A percentile compares a stretch with the other conserved stretches of the same genome.
Evolutionary conservation across 1,139 yeast species (phyloP).

Genomic region (Debaryomycetaceae sp.): DNA sequence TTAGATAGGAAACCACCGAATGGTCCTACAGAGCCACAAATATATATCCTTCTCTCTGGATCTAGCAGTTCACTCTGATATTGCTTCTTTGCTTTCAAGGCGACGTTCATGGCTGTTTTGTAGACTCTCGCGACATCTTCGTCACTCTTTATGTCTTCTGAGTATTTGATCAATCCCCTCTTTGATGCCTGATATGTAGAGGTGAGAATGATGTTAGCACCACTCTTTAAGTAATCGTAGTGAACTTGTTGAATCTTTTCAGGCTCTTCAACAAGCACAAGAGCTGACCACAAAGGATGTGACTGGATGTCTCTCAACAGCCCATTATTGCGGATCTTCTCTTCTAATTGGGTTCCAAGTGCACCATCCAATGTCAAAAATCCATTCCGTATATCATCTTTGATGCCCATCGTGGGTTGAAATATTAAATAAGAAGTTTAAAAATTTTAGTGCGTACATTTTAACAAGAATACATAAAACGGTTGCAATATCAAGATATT

Average conservation of each 20-base stretch:
- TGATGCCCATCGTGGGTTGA: background rate
- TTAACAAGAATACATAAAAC: too few relatives aligned
- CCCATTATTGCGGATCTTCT: constrained; percentile 10
- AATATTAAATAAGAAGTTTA: too few relatives aligned
- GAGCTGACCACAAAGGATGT: constrained; percentile 60
- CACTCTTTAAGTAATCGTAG: constrained; percentile 45
- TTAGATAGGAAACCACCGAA: constrained; percentile 64
- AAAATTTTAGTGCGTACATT: too few relatives aligned
- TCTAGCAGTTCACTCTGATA: constrained; percentile 1
- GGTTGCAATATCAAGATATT: background rate
- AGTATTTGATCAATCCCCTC: constrained; percentile 29
- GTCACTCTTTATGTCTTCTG: constrained; percentile 20
- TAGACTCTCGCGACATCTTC: constrained; percentile 26
- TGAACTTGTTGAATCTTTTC: constrained; percentile 48
- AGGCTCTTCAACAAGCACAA: constrained; percentile 47
- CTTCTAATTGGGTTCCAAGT: constrained; percentile 28
- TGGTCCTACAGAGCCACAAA: constrained; percentile 70
- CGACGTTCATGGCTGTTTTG: constrained; percentile 29
- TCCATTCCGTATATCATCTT: background rate
- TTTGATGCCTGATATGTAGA: constrained; percentile 62
- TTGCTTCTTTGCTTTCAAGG: constrained; percentile 22
- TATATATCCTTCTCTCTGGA: constrained; percentile 11
- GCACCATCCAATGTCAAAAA: constrained; percentile 26
- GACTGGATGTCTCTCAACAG: constrained; percentile 2
- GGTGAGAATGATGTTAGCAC: constrained; percentile 56